Evolutionary conservation across 2,329 filamentous ascomycete genomes (phyloP).

Genomic region (Sphaerulina populicola): DNA sequence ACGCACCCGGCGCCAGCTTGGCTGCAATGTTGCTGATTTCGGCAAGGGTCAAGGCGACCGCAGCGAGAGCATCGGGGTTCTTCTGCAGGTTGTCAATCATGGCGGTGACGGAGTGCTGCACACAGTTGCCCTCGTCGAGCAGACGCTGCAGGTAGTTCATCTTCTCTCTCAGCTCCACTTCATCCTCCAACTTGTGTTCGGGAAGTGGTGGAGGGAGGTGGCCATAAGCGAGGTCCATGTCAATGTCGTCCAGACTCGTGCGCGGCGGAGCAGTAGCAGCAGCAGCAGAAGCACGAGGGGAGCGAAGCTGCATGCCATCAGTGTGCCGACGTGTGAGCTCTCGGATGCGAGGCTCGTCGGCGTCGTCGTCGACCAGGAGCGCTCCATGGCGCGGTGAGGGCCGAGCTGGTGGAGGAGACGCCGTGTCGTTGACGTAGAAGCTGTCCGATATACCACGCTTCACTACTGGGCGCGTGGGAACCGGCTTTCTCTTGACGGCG

Average conservation of each 20-base stretch:
- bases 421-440: constrained; percentile 38
- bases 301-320: constrained; percentile 28
- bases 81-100: constrained; percentile 74
- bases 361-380: constrained; percentile 17
- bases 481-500: constrained; percentile 22
- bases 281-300: constrained; percentile 5
- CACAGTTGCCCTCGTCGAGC: constrained; percentile 77
- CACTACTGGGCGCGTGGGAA: constrained; percentile 31
- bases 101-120: constrained; percentile 72
- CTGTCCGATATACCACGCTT: constrained; percentile 42
- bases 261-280: constrained; percentile 26
- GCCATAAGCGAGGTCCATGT: constrained; percentile 89
- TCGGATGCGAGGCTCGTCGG: constrained; percentile 29
- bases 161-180: constrained; percentile 37
- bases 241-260: constrained; percentile 50
- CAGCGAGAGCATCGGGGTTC: constrained; percentile 85
- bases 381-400: constrained; percentile 27
- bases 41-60: constrained; percentile 83
- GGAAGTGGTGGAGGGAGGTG: constrained; percentile 63
- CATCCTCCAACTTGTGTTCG: constrained; percentile 35
- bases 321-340: constrained; percentile 41
- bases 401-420: constrained; percentile 21
- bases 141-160: constrained; percentile 67
- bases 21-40: constrained; percentile 75
- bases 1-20: constrained; percentile 75